Percentiles rank a stretch among this genome's conserved stretches.
Evolutionary conservation across 1,284 basidiomycete genomes (phyloP).

Genomic region (Naganishia sp.): DNA sequence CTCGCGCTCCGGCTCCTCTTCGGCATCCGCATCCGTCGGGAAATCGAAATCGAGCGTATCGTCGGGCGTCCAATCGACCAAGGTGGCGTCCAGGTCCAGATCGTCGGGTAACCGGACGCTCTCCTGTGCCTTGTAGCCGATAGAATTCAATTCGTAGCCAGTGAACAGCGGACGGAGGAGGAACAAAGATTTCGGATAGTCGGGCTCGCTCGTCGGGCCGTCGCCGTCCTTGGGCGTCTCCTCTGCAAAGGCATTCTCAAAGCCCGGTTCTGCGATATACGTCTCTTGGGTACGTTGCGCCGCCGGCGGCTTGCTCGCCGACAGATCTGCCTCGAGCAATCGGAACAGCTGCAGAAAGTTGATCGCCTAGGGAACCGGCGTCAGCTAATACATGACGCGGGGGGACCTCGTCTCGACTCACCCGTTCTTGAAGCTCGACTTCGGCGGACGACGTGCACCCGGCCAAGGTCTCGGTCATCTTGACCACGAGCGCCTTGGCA

Average conservation of each 20-base stretch:
- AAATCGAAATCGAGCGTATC: constrained; percentile 32
- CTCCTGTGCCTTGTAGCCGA: constrained; percentile 75
- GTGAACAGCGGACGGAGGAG: constrained; percentile 81
- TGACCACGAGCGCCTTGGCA: constrained; percentile 64
- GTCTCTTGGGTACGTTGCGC: constrained; percentile 1
- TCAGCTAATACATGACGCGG: constrained; percentile 5
- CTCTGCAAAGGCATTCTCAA: constrained; percentile 27
- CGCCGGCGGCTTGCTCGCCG: constrained; percentile 56
- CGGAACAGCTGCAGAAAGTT: constrained; percentile 76
- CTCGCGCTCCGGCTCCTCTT: constrained; percentile 35
- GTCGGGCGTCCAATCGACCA: constrained; percentile 64
- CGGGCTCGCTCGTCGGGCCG: constrained; percentile 34
- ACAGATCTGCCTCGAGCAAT: constrained; percentile 79
- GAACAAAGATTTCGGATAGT: constrained; percentile 78
- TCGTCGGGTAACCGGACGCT: constrained; percentile 79
- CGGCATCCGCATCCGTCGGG: constrained; percentile 37
- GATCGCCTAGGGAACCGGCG: constrained; percentile 61
- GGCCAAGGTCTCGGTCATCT: constrained; percentile 62
- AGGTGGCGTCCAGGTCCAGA: constrained; percentile 80
- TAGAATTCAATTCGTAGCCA: constrained; percentile 79
- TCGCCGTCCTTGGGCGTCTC: background rate
- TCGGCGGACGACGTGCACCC: constrained; percentile 61
- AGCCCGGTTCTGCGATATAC: background rate
- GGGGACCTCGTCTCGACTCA: constrained; percentile 52
- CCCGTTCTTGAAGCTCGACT: constrained; percentile 88